A percentile compares a stretch with the other conserved stretches of the same genome.
phyloP scores from a whole-genome alignment of 2,329 filamentous ascomycete species.

The Teratosphaeriaceae sp. region DNA sequence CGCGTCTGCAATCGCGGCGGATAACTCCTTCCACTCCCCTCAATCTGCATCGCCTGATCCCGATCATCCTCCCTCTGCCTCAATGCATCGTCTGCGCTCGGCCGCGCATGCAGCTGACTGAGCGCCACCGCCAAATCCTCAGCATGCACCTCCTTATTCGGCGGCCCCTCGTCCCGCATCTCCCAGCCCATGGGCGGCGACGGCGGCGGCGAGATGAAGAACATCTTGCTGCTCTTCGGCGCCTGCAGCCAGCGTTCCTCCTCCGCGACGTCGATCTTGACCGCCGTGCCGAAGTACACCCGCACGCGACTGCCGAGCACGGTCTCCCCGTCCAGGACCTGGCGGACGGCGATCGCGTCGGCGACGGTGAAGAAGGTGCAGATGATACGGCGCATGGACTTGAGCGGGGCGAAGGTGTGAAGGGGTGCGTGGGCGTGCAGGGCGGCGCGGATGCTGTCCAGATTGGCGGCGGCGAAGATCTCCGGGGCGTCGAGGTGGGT shows the following conservation, averaged over 20 bases:
- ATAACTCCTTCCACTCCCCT: not conserved
- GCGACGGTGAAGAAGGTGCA: slow-evolving; percentile 68
- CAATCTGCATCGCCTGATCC: no score
- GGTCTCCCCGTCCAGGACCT: slow-evolving; percentile 66
- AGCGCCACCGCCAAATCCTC: slow-evolving; percentile 54
- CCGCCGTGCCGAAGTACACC: slow-evolving; percentile 55
- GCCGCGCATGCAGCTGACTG: slow-evolving; percentile 43
- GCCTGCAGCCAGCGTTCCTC: slow-evolving; percentile 44
- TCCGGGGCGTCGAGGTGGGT: slow-evolving; percentile 69
- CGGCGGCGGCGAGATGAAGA: slow-evolving; percentile 61
- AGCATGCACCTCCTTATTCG: slow-evolving; percentile 60
- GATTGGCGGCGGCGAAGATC: slow-evolving; percentile 68
- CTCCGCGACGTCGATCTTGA: slow-evolving; percentile 37
- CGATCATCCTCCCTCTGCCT: slow-evolving; percentile 20
- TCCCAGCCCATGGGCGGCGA: slow-evolving; percentile 60
- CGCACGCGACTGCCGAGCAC: slow-evolving; percentile 63
- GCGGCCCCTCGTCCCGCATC: slow-evolving; percentile 55
- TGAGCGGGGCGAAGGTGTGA: slow-evolving; percentile 72
- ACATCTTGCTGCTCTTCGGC: slow-evolving; percentile 54
- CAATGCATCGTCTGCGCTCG: slow-evolving; percentile 25
- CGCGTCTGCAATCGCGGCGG: slow-evolving; percentile 17
- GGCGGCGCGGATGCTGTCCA: slow-evolving; percentile 65
- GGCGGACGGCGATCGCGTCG: slow-evolving; percentile 63
- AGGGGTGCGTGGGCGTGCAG: slow-evolving; percentile 64
- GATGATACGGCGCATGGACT: slow-evolving; percentile 75